Base-by-base conservation (phyloP, 306 rosid genomes). In the Prunus fruticosa region DNA sequence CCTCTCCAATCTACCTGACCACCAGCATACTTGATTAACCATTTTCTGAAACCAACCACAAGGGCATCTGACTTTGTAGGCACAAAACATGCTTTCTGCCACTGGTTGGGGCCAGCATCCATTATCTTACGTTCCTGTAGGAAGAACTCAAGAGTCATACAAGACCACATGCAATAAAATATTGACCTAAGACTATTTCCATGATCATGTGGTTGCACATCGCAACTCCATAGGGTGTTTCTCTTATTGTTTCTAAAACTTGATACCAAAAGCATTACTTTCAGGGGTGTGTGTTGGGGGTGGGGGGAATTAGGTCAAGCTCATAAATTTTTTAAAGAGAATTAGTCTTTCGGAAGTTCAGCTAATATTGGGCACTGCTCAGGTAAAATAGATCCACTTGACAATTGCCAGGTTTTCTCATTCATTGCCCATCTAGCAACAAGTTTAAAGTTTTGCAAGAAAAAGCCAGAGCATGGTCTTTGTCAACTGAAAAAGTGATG, bases 1-100 rank as follows among this genome's bases (percentile, higher is more conserved):
- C 96, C 95, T 84, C 83, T 86, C 98, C 98, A 95, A 49, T 95
- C 92, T 78, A 95, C 93, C 83, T 88, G 83, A 69, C 93, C 90
- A 56, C 88, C 95, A 0, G 94, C 90, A 60, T 92, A 88, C 82
- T 84, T 92, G 79, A 83, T 95, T 56, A 95, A 73, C 98, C 98
- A 95, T 69, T 83, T 95, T 83, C 98, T 88, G 77, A 81, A 92
- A 67, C 88, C 96, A 76, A 92, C 76, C 71, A 92, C 98, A 56
- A 86, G 83, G 5, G 93, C 91, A 84, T 95, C 98, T 32, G 98
- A 76, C 63, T 90, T 95, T 65, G 92, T 88, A 18, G 98, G 98
- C 83, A 92, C 88, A 81, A 87, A 95, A 80, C 98, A 95, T 18
- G 91, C 92, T 80, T 81, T 92, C 47, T 81, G 92, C 98, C 98